Percentiles rank a stretch among this genome's conserved stretches.
Evolutionary conservation across 1,139 yeast species (phyloP).

Genomic region (Candida pseudoviswanathii): DNA sequence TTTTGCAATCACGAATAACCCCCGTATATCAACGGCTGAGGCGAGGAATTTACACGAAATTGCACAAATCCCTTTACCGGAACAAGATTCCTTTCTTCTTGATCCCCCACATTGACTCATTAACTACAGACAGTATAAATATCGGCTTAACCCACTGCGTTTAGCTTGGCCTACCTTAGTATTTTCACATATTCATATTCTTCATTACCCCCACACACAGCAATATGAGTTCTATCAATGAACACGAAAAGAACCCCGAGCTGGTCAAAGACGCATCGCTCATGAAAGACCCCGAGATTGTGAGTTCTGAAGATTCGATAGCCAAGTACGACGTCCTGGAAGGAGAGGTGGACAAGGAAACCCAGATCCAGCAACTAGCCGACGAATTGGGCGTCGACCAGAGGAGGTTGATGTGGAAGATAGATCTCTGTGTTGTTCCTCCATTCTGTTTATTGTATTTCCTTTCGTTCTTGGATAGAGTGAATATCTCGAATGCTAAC

Average conservation of each 20-base stretch:
- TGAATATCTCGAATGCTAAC: constrained; percentile 74
- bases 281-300: constrained; percentile 2
- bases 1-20: background rate
- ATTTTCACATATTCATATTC: background rate
- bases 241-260: constrained; percentile 1
- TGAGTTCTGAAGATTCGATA: constrained; percentile 1
- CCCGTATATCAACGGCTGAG: background rate
- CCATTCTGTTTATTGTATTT: constrained; percentile 70
- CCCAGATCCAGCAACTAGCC: constrained; percentile 31
- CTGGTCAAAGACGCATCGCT: background rate
- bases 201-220: background rate
- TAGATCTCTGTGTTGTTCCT: constrained; percentile 68
- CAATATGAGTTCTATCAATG: background rate
- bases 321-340: background rate
- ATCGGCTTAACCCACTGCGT: too few relatives aligned
- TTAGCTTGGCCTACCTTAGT: background rate
- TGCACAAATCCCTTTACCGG: background rate
- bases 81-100: background rate
- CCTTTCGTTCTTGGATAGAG: constrained; percentile 70
- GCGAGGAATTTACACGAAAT: background rate
- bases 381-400: constrained; percentile 40
- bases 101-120: too few relatives aligned
- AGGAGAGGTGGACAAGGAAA: constrained; percentile 14
- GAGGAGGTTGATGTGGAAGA: constrained; percentile 57
- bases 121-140: too few relatives aligned